phyloP scores from a whole-genome alignment of 2,329 filamentous ascomycete genomes.

The Penicillium sp. region DNA sequence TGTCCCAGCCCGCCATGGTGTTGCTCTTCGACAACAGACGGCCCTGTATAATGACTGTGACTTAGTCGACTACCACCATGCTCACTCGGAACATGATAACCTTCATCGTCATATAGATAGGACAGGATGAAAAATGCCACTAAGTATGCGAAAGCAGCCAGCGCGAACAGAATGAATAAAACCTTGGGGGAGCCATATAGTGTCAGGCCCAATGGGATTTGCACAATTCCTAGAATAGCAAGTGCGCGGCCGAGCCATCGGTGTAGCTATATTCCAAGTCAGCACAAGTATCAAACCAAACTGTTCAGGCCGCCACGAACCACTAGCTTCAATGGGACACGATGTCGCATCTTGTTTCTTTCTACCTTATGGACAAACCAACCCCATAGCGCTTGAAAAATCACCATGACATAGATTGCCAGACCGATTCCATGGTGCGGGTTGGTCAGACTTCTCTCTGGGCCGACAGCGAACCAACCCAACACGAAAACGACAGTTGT shows the following conservation, averaged over 20 bases:
- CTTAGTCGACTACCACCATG: constrained; percentile 48
- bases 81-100: constrained; percentile 53
- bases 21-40: constrained; percentile 51
- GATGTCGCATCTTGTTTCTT: constrained; percentile 53
- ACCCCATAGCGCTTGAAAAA: constrained; percentile 60
- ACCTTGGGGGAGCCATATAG: constrained; percentile 86
- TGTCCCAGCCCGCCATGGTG: constrained; percentile 49
- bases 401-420: constrained; percentile 61
- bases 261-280: constrained; percentile 64
- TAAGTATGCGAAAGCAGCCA: constrained; percentile 74
- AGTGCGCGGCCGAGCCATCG: constrained; percentile 81
- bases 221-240: constrained; percentile 77
- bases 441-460: constrained; percentile 60
- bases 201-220: constrained; percentile 85
- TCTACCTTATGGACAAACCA: constrained; percentile 57
- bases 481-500: constrained; percentile 63
- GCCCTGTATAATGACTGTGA: constrained; percentile 56
- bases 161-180: constrained; percentile 80
- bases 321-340: constrained; percentile 60
- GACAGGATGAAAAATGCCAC: constrained; percentile 77
- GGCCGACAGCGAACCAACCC: constrained; percentile 65
- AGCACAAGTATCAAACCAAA: background rate
- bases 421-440: constrained; percentile 68
- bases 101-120: constrained; percentile 60
- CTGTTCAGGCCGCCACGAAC: constrained; percentile 37